Conservation (phyloP, 2,329 filamentous ascomycete genomes). For the Cryphonectria radicalis region DNA sequence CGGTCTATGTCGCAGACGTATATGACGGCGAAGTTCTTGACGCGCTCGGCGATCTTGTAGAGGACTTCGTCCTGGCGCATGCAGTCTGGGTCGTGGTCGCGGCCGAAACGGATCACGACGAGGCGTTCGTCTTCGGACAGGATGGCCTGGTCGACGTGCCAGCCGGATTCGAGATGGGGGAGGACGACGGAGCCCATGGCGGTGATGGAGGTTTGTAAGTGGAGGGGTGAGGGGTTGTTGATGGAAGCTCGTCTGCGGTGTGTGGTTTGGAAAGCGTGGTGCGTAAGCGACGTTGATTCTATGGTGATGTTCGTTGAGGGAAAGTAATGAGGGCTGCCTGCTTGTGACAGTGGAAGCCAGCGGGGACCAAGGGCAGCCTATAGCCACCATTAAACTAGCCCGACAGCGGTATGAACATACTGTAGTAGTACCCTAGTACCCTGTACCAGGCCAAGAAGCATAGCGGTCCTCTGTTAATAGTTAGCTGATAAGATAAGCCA, state of each 20-base stretch:
- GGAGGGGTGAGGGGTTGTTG: not conserved
- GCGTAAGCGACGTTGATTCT: not conserved
- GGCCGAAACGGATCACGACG: constrained; percentile 90
- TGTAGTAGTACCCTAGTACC: not conserved
- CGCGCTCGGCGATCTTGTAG: constrained; percentile 88
- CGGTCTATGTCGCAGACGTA: constrained; percentile 93
- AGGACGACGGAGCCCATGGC: constrained; percentile 82
- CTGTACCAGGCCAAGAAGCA: not conserved
- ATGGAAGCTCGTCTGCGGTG: not conserved
- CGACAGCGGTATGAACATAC: not conserved
- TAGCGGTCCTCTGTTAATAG: too few relatives aligned
- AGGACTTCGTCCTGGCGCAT: constrained; percentile 87
- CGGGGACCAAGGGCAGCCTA: not conserved
- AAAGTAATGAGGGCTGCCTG: not conserved
- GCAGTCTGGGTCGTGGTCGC: constrained; percentile 79
- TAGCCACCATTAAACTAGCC: not conserved
- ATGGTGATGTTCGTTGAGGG: not conserved
- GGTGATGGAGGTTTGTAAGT: not conserved
- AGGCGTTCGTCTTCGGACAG: constrained; percentile 71
- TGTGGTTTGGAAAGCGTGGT: not conserved
- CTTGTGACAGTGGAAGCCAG: not conserved
- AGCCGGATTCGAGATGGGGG: constrained; percentile 87
- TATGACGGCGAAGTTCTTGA: constrained; percentile 92
- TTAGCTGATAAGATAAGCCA: constrained; percentile 11
- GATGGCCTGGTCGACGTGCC: constrained; percentile 98